Base-by-base conservation (phyloP, 306 rosid genomes). In the Corylus heterophylla region DNA sequence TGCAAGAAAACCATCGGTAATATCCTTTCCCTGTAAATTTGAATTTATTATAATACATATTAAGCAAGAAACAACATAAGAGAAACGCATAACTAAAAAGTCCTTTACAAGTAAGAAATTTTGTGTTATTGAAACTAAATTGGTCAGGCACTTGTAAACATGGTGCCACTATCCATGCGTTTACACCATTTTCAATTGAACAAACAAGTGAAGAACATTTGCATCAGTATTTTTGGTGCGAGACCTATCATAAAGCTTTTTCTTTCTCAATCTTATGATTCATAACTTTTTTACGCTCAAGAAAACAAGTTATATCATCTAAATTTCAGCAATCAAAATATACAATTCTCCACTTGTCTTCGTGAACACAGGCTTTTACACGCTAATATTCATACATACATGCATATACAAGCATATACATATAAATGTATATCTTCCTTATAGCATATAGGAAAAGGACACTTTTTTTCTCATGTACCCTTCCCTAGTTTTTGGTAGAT, bases 1-100 rank as follows among this genome's bases (percentile, higher is more conserved):
- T 92, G 88, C 93, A 90, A 84, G 97, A 90, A 86, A 94, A 72
- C 71, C 95, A 92, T 79, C 80, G 98, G 98, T 94, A 89, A 12
- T 73, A 42, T 45, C 58, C 77, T 35, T 69, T 75, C 58, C 75
- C 48, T 58, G 7, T 64, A 31, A 17, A 39, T 47, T 58, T 55
- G n/a, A 58, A 51, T 35, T 8, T 72, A 44, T 49, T 52, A 31
- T 44, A 67, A 44, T 0, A 25, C 39, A 74, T 18, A 63, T 22
- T 14, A 17, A 50, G 63, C 66, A 11, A 37, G 42, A 83, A 71
- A 58, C 12, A 14, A 29, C 10, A 29, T 54, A 17, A 73, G 27
- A 71, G 16, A 45, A 37, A 51, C 54, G 14, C 54, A 39, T 7
- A 25, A 56, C 25, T 49, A 58, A 64, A 37, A 64, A 64, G 70